Evolutionary conservation across 176 grass and related monocot genomes (phyloP).

Genomic region (Carex myosuroides): DNA sequence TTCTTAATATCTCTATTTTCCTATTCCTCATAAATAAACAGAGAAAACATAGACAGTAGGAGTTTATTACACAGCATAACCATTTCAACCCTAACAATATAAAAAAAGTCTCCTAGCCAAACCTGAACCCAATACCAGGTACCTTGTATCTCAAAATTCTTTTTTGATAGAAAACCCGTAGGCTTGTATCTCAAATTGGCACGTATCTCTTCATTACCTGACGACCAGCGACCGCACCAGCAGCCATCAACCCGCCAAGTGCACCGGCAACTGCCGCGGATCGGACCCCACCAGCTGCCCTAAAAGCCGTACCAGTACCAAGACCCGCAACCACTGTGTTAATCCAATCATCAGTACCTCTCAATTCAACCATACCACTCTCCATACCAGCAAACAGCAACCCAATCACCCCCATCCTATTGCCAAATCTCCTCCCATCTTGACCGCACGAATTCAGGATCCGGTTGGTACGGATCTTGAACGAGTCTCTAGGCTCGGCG

Average conservation of each 20-base stretch:
- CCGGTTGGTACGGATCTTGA: conserved; percentile 63
- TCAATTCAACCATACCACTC: conserved; percentile 36
- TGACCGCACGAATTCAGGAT: conserved; percentile 55
- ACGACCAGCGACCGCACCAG: conserved; percentile 36
- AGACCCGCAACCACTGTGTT: conserved; percentile 64
- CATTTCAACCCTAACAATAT: background rate
- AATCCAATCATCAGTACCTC: conserved; percentile 58
- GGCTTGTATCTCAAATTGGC: conserved; percentile 20
- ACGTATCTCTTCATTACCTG: conserved; percentile 39
- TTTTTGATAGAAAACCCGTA: too few species aligned
- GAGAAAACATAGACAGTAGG: background rate
- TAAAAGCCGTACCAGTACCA: conserved; percentile 40
- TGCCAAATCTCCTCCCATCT: conserved; percentile 52
- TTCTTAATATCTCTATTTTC: background rate
- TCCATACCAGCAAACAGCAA: conserved; percentile 51
- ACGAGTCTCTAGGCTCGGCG: conserved; percentile 44
- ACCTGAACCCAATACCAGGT: background rate
- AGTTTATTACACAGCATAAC: background rate
- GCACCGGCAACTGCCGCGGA: conserved; percentile 39
- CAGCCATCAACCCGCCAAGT: conserved; percentile 54
- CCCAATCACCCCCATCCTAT: conserved; percentile 42
- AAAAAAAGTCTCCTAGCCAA: background rate
- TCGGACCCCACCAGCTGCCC: conserved; percentile 28
- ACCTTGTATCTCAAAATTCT: conserved; percentile 8
- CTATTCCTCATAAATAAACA: background rate